Base-by-base conservation (phyloP, 2,329 filamentous ascomycete genomes). In the Aspergillus japonicus region DNA sequence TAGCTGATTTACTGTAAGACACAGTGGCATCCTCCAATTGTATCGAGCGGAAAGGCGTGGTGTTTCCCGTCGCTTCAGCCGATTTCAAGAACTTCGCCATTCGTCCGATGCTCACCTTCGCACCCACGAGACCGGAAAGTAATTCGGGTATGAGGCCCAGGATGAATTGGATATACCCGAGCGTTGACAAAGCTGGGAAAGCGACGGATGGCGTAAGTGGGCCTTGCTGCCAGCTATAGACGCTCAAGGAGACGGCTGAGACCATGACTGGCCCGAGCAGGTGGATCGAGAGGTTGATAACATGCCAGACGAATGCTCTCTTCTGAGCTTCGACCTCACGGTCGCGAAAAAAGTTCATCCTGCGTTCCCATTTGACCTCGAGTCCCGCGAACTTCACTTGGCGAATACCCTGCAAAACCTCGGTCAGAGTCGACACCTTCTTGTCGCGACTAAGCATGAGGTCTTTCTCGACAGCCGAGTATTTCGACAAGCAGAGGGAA, bases 321-420 rank as follows among this genome's bases (percentile, higher is more conserved):
- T 89, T 90, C 39, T 91, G 82, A 23, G 85, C 85, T 5, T 76
- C 74, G 10, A 94, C 81, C 71, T 94, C 91, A 50, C 82, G 83
- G 48, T 87, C 83, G 68, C 91, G 82, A 7, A 87, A 84, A 62
- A 82, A 73, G 62, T 82, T 75, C 70, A 95, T 90, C 62, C 87
- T 89, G 16, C 82, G 80, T 71, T 92, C 86, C 90, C 91, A 94
- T 66, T 90, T 85, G 21, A 80, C 77, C 72, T 94, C 91, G 2
- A 92, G 76, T 1, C 90, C 90, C 0, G 89, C 89, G 66, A 94
- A 92, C 69, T 95, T 95, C 77, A 95, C 91, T 73, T 95, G 91
- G 1, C 90, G 85, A 64, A 94, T 93, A 7, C 90, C 90, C 66
- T 90, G 85, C 1, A 95, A 77, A 0, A 88, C 89, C 73, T 95